Evolutionary conservation across 2,329 filamentous ascomycete genomes (phyloP).

Genomic region (Stemphylium beticola): DNA sequence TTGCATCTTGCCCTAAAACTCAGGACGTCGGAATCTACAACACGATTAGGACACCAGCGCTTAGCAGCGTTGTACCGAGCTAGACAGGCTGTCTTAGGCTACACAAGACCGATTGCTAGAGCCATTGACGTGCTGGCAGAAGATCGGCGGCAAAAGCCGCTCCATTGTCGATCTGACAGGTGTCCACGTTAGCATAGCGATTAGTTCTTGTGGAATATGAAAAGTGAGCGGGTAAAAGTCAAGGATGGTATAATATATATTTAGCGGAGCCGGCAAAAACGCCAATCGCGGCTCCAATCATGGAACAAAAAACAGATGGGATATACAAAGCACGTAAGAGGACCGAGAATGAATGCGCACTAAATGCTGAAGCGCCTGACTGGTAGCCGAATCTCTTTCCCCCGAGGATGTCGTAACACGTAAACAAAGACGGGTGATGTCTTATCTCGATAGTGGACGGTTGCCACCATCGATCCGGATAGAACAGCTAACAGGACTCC

Average conservation of each 20-base stretch:
- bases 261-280: slow-evolving; percentile 29
- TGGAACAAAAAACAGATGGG: slow-evolving; percentile 34
- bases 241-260: slow-evolving; percentile 29
- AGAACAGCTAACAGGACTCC: slow-evolving; percentile 12
- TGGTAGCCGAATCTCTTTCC: slow-evolving; percentile 23
- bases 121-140: not conserved
- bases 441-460: slow-evolving; percentile 12
- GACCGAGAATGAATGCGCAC: slow-evolving; percentile 18
- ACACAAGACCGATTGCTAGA: not conserved
- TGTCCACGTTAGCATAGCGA: not conserved
- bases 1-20: not conserved
- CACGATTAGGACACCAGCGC: not conserved
- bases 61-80: not conserved
- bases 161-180: not conserved
- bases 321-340: slow-evolving; percentile 40
- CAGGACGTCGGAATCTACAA: not conserved
- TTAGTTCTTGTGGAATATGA: not conserved
- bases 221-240: not conserved
- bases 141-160: not conserved
- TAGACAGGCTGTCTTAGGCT: not conserved
- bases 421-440: slow-evolving; percentile 19
- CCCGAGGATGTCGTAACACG: slow-evolving; percentile 29
- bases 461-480: slow-evolving; percentile 13
- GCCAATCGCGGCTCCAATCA: slow-evolving; percentile 31
- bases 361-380: slow-evolving; percentile 17